These are phyloP conservation scores for Jatropha curcas DNA, from an alignment of 345 rosid genomes.

Conservation along the genomic window DNA sequence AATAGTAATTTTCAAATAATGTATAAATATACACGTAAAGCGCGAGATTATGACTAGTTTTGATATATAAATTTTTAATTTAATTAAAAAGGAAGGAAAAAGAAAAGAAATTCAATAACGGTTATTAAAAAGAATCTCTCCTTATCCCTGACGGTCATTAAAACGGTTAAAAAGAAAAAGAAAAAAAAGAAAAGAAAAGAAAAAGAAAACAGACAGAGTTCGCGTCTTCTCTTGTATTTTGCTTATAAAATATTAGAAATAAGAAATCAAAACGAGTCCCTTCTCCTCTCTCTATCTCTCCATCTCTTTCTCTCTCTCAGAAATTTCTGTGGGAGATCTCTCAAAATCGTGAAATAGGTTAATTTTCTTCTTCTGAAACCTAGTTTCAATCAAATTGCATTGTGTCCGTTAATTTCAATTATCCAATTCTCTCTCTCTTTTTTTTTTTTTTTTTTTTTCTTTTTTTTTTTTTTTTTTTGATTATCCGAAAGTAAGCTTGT, in stretches of 20 bases:
- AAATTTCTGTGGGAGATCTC: slow-evolving; percentile 6
- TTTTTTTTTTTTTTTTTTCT: no score
- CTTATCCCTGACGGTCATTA: no score
- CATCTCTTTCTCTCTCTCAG: background rate
- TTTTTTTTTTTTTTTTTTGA: background rate
- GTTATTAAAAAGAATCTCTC: no score
- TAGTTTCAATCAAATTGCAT: background rate
- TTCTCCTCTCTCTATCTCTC: background rate
- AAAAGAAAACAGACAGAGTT: background rate
- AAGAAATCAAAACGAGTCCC: background rate
- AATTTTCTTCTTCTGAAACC: background rate
- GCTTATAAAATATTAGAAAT: background rate
- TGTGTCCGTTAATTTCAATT: background rate
- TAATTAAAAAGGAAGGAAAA: no score
- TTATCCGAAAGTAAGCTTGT: background rate
- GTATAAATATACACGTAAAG: no score
- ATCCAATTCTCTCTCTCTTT: background rate
- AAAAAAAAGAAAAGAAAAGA: no score
- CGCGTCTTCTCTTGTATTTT: background rate
- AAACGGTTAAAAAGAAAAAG: no score
- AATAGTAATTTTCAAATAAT: no score
- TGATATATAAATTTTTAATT: no score
- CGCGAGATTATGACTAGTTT: no score
- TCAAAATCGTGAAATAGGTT: background rate
- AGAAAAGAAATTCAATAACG: no score